phyloP scores from a whole-genome alignment of 768 basidiomycete species.

The Holtermanniella nyarrowii region DNA sequence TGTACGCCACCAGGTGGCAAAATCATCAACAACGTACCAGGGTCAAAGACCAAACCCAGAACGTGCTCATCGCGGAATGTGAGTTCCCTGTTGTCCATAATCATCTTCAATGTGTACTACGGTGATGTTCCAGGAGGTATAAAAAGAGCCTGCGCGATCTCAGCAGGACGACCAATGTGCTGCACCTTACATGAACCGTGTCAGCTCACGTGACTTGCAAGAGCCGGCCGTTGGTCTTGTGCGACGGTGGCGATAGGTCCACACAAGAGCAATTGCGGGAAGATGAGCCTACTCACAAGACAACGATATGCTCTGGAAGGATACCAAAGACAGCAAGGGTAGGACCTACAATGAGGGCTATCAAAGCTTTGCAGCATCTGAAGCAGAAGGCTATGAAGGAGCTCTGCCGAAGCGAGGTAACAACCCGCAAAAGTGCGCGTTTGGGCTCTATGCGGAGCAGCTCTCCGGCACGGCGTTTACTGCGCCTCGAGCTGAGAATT shows the following conservation, averaged over 20 bases:
- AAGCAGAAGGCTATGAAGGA: background rate
- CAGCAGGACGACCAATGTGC: no score
- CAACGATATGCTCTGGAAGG: background rate
- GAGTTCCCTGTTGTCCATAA: background rate
- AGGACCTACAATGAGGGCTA: background rate
- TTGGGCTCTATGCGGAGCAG: conserved; percentile 54
- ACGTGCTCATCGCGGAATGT: background rate
- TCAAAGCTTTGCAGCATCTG: background rate
- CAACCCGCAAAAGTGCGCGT: conserved; percentile 20
- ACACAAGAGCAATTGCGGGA: background rate
- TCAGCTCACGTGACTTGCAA: background rate
- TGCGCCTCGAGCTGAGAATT: conserved; percentile 51
- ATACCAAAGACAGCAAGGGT: background rate
- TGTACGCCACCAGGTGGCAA: background rate
- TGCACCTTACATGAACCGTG: no score
- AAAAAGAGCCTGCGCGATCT: no score
- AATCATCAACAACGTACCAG: background rate
- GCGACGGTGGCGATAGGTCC: background rate
- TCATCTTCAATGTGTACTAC: background rate
- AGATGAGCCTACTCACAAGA: background rate
- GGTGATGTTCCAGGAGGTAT: background rate
- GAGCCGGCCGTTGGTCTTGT: background rate
- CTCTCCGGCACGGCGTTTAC: conserved; percentile 54
- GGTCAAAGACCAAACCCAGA: background rate
- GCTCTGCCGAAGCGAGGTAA: background rate